Evolutionary conservation across 768 basidiomycete genomes (phyloP).

Genomic region (Suillus hirtellus): DNA sequence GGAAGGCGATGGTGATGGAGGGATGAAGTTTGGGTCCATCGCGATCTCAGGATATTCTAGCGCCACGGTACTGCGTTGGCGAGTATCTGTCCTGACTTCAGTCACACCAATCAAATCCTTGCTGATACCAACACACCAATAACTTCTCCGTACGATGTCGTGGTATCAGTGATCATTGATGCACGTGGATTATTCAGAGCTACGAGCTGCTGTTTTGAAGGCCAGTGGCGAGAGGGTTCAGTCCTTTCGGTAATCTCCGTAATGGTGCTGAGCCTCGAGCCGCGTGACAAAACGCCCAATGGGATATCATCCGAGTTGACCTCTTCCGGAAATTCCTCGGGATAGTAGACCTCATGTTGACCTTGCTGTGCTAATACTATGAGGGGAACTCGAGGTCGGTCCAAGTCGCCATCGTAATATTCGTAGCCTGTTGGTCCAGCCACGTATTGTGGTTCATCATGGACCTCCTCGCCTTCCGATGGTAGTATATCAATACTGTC

Average conservation of each 20-base stretch:
- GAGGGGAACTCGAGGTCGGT: conserved; percentile 54
- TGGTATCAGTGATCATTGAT: conserved; percentile 33
- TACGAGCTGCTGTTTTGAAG: conserved; percentile 40
- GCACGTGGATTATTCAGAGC: conserved; percentile 43
- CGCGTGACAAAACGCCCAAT: conserved; percentile 33
- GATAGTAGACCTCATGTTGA: conserved; percentile 34
- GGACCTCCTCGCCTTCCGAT: conserved; percentile 14
- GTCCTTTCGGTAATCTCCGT: conserved; percentile 67
- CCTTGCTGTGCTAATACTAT: conserved; percentile 63
- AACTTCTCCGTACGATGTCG: conserved; percentile 64
- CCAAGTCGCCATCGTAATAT: conserved; percentile 26
- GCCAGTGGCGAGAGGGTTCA: conserved; percentile 53
- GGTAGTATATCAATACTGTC: conserved; percentile 19
- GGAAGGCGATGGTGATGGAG: conserved; percentile 67
- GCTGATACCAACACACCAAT: conserved; percentile 46
- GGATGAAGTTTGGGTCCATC: conserved; percentile 57
- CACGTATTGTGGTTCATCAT: conserved; percentile 15
- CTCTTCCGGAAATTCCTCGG: conserved; percentile 25
- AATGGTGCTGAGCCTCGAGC: conserved; percentile 59
- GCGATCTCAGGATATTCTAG: conserved; percentile 18
- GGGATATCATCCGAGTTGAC: conserved; percentile 31
- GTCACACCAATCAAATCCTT: not conserved
- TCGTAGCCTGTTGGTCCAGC: conserved; percentile 21
- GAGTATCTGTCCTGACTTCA: conserved; percentile 22
- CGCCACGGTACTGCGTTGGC: conserved; percentile 9